Evolutionary conservation across 176 grass and related monocot genomes (phyloP), one percentile per base, ranked within the genome.

Genomic region (Musa troglodytarum): DNA sequence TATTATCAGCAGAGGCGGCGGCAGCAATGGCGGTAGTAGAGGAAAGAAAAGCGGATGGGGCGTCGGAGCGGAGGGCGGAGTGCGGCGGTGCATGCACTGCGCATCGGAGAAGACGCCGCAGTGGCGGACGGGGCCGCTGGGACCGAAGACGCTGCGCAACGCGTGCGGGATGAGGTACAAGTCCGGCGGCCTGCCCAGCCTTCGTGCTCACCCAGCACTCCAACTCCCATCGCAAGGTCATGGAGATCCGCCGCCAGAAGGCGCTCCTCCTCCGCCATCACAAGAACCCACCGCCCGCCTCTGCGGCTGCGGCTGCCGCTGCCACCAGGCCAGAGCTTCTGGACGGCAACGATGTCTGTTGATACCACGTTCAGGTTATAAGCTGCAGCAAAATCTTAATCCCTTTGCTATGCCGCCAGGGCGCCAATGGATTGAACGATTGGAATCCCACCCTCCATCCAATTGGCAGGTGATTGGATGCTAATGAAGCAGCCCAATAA

Each of bases 151-250:
- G 0, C 91, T 99, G 49, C 95, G 96, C 90, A 99, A 99, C 83
- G 91, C 96, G 10, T 99, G 96, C 84, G 96, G 96, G 26, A 91
- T 99, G 52, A 29, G 96, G 76, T 99, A 82, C 82, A 95, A 95
- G 76, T 99, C 96, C 7, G 75, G 96, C 88, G 12, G 83, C 91
- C 0, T 95, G 88, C 86, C 96, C 96, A 15, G 95, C 96, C 11
- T 99, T 99, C 81, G 70, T 95, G 71, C 86, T 99, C 11, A 93
- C 96, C 12, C 96, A 95, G 86, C 96, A 99, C 86, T 99, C 96
- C 73, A 99, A 99, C 85, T 99, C 96, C 49, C 96, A 99, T 88
- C 96, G 96, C 84, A 99, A 99, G 91, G 96, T 99, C 52, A 75
- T 99, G 76, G 96, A 99, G 88, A 85, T 99, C 64, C 86, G 96